Base-by-base conservation (phyloP, 257 asterid genomes). In the Solanum boliviense region DNA sequence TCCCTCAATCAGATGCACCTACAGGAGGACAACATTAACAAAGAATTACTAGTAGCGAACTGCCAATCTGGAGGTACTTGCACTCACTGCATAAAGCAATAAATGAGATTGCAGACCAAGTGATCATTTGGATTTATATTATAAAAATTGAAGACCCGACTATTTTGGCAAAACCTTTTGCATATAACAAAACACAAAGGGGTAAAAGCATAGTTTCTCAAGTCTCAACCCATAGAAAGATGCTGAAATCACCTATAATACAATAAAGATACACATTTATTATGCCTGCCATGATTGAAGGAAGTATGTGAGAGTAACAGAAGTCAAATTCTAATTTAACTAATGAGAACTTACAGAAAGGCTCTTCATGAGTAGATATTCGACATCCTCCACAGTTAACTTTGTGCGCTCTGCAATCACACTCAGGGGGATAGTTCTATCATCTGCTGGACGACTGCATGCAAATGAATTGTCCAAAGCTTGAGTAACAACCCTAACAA, bases 1-100 rank as follows among this genome's bases (percentile, higher is more conserved):
- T 85, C 99, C 99, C 93, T 95, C 98, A 20, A 97, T 95, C 87
- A 97, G 92, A 92, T 93, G 99, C 75, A 94, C 98, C 99, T 97
- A 91, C 92, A 93, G 71, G 41, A 87, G 84, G 41, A 31, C 70
- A 82, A 31, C 70, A 10, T 9, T 31, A 16, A 35, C 83, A 74
- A 74, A 18, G 31, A 11, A 74, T 20, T 35, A 35, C 18, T 36
- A 36, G 83, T 74, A 38, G 83, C 13, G 31, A 74, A 74, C 52
- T 35, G 18, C 32, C 52, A 23, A 36, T 74, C 18, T 74, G n/a
- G 52, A 74, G 83, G 83, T 74, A 41, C 31, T 74, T 74, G 83
- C 52, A 11, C 83, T 74, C 31, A 0, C 29, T 74, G 83, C 52
- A 74, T 74, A 74, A 35, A 20, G 29, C 29, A 35, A 74, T 74